Evolutionary conservation across 2,329 filamentous ascomycete species (phyloP), one percentile per base, ranked within the genome.

Genomic region (Nothopassalora personata): DNA sequence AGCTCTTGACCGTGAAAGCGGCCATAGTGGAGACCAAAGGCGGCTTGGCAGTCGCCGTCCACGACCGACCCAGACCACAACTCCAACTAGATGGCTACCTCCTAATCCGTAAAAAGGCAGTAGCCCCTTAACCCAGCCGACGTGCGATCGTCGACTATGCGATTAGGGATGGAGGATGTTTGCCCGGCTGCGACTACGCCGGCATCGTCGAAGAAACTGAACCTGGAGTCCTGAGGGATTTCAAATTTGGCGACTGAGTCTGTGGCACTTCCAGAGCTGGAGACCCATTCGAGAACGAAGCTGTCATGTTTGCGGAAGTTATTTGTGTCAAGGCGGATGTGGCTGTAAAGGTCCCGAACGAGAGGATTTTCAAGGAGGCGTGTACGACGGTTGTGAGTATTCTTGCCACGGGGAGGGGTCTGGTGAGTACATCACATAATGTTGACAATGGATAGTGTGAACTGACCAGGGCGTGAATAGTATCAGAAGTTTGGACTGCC

Each of bases 121-220:
- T 72, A 10, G 74, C 72, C 6, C 6, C 67, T 76, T 34, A 75
- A 76, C 58, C 71, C 72, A 3, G 64, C 71, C 5, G 76, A 79
- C 59, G 71, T 65, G 66, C 67, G 5, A 64, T 74, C 15, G 69
- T 74, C 60, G 57, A 52, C 50, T 45, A 57, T 53, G 66, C 62
- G 36, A 10, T 64, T 62, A 18, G 64, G 49, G 45, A 45, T 39
- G 11, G 49, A n/a, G 60, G 57, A n/a, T 65, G 63, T 39, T 70
- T 74, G 43, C 52, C 65, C 10, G 67, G 67, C 43, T 51, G 53
- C 13, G 66, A 68, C 23, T 56, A 65, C 18, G 62, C 66, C 1
- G 67, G 67, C 27, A 57, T 60, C 30, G 60, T 72, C 4, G 62
- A 67, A 23, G 64, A 66, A 52, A 64, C 72, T 7, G 71, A 71